phyloP scores from a whole-genome alignment of 2,329 filamentous ascomycete species.

The Leptographium radiaticola region DNA sequence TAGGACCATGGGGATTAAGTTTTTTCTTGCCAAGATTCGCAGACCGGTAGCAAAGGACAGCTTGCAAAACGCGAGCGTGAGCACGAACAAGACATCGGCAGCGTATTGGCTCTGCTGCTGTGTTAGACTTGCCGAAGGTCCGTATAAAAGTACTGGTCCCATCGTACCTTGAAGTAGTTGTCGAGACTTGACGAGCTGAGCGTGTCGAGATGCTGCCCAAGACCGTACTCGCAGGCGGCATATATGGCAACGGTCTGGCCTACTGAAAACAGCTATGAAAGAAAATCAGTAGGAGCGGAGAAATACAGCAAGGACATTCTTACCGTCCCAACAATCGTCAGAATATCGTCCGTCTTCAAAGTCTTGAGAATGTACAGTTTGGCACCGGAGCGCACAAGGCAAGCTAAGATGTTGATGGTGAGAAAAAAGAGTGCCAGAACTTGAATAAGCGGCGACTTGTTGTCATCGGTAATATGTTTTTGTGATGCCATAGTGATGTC shows the following conservation, averaged over 20 bases:
- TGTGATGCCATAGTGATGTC: not conserved
- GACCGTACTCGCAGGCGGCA: not conserved
- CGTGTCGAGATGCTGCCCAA: not conserved
- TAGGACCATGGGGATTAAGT: not conserved
- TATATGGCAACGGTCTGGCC: constrained; percentile 2
- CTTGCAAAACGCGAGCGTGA: not conserved
- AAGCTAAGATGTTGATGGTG: not conserved
- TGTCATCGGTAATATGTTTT: constrained; percentile 1
- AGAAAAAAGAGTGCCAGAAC: not conserved
- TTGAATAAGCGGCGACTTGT: constrained; percentile 4
- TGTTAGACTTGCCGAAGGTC: not conserved
- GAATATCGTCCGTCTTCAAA: not conserved
- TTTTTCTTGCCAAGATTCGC: not conserved
- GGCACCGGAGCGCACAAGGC: not conserved
- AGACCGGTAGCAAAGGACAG: constrained; percentile 1
- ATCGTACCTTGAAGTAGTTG: not conserved
- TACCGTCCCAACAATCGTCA: constrained; percentile 1
- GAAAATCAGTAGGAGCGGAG: not conserved
- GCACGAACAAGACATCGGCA: not conserved
- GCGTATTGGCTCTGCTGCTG: constrained; percentile 1
- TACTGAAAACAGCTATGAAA: not conserved
- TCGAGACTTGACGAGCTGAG: not conserved
- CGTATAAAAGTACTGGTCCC: too few relatives aligned
- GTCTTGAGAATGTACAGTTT: constrained; percentile 1
- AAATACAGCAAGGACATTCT: not conserved